phyloP scores from a whole-genome alignment of 805 yeast genomes.

The Kuraishia molischiana region DNA sequence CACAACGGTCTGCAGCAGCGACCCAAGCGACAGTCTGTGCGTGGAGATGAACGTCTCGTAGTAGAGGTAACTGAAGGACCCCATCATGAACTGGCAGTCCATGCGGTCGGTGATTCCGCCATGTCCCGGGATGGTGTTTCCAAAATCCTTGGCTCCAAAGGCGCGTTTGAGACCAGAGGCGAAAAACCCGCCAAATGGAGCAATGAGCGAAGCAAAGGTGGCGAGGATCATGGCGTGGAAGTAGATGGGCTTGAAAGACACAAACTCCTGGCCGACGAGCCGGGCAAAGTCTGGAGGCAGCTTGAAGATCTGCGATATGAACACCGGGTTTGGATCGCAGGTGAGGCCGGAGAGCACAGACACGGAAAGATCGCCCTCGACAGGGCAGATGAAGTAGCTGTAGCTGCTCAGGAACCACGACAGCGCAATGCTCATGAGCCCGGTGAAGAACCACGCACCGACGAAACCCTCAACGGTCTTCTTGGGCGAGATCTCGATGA shows the following conservation, averaged over 20 bases:
- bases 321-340: constrained; percentile 88
- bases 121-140: constrained; percentile 97
- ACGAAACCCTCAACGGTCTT: constrained; percentile 96
- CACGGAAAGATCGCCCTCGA: constrained; percentile 49
- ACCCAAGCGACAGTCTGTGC: constrained; percentile 61
- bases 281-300: constrained; percentile 62
- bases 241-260: constrained; percentile 77
- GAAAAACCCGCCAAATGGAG: constrained; percentile 98
- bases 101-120: constrained; percentile 97
- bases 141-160: constrained; percentile 93
- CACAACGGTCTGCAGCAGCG: constrained; percentile 65
- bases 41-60: constrained; percentile 85
- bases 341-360: constrained; percentile 51
- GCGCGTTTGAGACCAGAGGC: constrained; percentile 97
- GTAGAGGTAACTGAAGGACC: constrained; percentile 85
- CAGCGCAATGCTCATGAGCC: constrained; percentile 57
- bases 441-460: constrained; percentile 96
- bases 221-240: constrained; percentile 82
- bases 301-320: constrained; percentile 67
- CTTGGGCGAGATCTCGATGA: constrained; percentile 90
- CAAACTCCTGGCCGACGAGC: constrained; percentile 25
- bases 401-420: constrained; percentile 55
- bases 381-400: constrained; percentile 83
- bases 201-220: constrained; percentile 91
- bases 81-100: constrained; percentile 98